Evolutionary conservation across 192 early-diverging fungal genomes (phyloP), one percentile per base, ranked within the genome.

Genomic region (Phycomyces nitens): DNA sequence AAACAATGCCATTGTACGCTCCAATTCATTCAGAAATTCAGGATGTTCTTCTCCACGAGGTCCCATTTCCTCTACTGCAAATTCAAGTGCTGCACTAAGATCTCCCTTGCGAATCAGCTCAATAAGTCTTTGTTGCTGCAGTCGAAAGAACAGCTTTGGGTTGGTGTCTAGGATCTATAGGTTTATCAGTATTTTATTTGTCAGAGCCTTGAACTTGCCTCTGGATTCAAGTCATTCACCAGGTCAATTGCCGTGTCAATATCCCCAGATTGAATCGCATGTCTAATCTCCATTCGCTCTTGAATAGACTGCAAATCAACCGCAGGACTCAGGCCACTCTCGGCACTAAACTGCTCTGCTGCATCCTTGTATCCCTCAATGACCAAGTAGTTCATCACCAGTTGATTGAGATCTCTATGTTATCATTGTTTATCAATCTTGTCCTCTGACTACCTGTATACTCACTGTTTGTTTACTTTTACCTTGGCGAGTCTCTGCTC

Each of bases 321-420:
- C 14, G 71, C 81, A 5, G 92, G 89, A 34, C 82, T 74, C 3
- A 98, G 73, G 0, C 92, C 92, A 53, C 91, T 85, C 64, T 99
- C 97, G 40, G 83, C 71, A 67, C 88, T 89, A 67, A 99, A 97
- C 76, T 95, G 93, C 76, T 98, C 92, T 0, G 95, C 97, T 0
- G 97, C 97, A 70, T 98, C 95, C 76, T 96, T 98, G 84, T 95
- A 98, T 8, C 97, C 97, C 75, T 99, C 97, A 51, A 99, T 95
- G 12, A 98, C 88, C 21, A 99, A 77, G 60, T 99, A 99, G 82
- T 99, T 97, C 96, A 99, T 98, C 39, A 99, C 86, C 22, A 99
- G 85, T 72, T 93, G 93, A 85, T 98, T 98, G 49, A 99, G 80
- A 76, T 97, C 95, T 22, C 92, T 90, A 76, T 59, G 78, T 66